Evolutionary conservation across 305 asterid genomes (phyloP), one percentile per base, ranked within the genome.

Genomic region (Rubia balearica): DNA sequence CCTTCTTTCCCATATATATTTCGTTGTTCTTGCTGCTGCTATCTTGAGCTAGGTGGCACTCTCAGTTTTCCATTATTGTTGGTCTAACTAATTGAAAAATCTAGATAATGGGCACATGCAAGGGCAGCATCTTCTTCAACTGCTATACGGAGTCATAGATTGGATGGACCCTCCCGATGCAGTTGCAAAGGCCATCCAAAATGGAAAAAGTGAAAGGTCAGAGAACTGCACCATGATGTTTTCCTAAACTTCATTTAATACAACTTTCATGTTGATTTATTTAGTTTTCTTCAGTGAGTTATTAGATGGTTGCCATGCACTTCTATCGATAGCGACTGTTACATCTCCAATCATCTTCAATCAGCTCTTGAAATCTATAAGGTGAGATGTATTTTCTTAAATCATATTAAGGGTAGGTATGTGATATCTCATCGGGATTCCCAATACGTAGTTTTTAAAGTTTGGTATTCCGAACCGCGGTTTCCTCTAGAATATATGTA

Each of bases 231-330:
- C 33, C 61, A 69, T 73, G 16, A 43, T 78, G 60, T 55, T 69
- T 53, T 71, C 53, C 77, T 60, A 64, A 65, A 40, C 56, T 56
- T 56, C 0, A 51, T 22, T 56, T 17, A 13, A 16, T 33, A 22
- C 3, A 30, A 24, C 4, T 67, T 79, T 65, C 71, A 65, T 72
- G 70, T 73, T 77, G 82, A 69, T 10, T 17, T 74, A 40, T 71
- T 81, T 80, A 76, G 73, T 73, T 74, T 76, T 81, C 38, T 76
- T 61, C 87, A 93, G 99, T 82, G 99, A 94, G 77, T 78, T 94
- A 83, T 87, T 94, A 68, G 99, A 94, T 83, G 99, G 97, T 72
- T 94, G 97, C 78, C 96, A 96, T 77, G 96, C 90, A 17, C 90
- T 91, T 75, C 46, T 94, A 85, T 87, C 89, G 74, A 78, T 94